Conservation (phyloP, 2,329 filamentous ascomycete species). For the Tolypocladium ovalisporum region DNA sequence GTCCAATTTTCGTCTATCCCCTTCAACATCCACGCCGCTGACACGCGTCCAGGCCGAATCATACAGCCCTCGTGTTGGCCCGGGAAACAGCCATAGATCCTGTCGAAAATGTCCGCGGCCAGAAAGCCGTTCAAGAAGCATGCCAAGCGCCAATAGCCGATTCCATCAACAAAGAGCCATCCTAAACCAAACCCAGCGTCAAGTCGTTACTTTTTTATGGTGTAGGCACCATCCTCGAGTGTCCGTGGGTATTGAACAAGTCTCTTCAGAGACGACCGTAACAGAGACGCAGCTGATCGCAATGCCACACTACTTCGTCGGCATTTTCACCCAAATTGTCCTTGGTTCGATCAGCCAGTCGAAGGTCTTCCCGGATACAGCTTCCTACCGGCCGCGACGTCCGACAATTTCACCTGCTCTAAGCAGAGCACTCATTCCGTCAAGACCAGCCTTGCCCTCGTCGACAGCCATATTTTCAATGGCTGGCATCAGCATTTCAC, state of each 20-base stretch:
- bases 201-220: background rate
- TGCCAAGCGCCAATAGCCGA: background rate
- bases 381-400: constrained; percentile 19
- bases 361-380: background rate
- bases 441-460: constrained; percentile 24
- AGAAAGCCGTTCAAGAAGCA: background rate
- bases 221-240: background rate
- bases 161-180: background rate
- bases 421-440: constrained; percentile 49
- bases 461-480: constrained; percentile 9
- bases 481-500: constrained; percentile 20
- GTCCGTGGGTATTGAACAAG: constrained; percentile 3
- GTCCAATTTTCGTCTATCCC: background rate
- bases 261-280: constrained; percentile 3
- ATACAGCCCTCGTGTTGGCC: background rate
- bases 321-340: background rate
- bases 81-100: background rate
- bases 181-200: background rate
- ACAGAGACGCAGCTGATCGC: background rate
- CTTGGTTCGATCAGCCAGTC: background rate
- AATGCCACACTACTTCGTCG: background rate
- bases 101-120: background rate
- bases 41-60: too few species aligned
- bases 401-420: constrained; percentile 50
- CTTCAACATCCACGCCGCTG: background rate